Evolutionary conservation across 495 filamentous ascomycete species (phyloP), one percentile per base, ranked within the genome.

Genomic region (Lineolata rhizophorae): DNA sequence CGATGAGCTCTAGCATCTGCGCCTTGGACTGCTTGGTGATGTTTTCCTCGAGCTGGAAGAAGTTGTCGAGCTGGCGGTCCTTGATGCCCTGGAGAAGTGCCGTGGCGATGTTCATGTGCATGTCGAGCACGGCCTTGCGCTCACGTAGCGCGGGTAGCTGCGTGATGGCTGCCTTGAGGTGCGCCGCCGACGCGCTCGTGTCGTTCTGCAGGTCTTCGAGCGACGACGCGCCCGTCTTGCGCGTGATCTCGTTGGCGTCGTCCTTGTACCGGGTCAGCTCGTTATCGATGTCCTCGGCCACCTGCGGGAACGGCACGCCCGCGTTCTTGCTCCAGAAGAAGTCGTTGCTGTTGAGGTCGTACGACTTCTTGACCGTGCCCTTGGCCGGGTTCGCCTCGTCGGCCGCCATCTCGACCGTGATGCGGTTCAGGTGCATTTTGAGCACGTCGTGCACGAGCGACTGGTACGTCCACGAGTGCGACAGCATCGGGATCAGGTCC

Each of bases 101-200:
- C 5, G 79, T 80, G n/a, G 81, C 67, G 35, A 93, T 93, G 49
- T 91, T 93, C 90, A 99, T 99, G 52, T 99, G 90, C 80, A 93
- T 95, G 47, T 94, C 85, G 9, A 99, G 64, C 12, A 72, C 65
- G 2, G 74, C 72, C 51, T 99, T 99, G 35, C 87, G 69, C 44
- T 94, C 87, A 26, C 80, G 70, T 31, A 99, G 56, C 49, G 95
- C 85, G 1, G 90, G 90, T 11, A 99, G 62, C 1, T 85, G 62
- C 0, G 83, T 90, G 32, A 99, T 91, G 12, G 83, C 90, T 9
- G 81, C 78, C 53, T 95, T 95, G 12, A 99, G 69, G 53, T 99
- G 90, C 41, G 84, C 76, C 4, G 90, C 84, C 14, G 77, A 85
- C 12, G 79, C 70, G 40, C 74, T 77, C 5, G 72, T 79, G 44